Percentiles rank a stretch among this genome's conserved stretches.
Evolutionary conservation across 2,329 filamentous ascomycete genomes (phyloP).

Genomic region (Parascedosporium putredinis): DNA sequence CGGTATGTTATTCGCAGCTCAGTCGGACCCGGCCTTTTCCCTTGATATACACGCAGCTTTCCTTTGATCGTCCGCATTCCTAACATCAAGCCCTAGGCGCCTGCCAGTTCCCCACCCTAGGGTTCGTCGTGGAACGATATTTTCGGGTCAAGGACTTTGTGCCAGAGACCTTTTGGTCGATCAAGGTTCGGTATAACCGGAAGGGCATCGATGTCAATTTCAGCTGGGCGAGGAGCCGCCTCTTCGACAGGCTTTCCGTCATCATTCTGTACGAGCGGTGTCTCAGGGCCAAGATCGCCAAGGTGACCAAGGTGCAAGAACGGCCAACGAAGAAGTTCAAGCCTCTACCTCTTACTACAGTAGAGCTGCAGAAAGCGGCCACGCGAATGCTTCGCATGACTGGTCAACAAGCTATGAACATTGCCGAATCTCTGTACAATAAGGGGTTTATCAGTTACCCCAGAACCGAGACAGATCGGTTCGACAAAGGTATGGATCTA

Average conservation of each 20-base stretch:
- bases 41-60: slow-evolving; percentile 11
- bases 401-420: slow-evolving; percentile 79
- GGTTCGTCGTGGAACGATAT: slow-evolving; percentile 94
- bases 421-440: slow-evolving; percentile 81
- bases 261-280: slow-evolving; percentile 80
- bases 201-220: slow-evolving; percentile 75
- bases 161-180: slow-evolving; percentile 84
- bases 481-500: slow-evolving; percentile 82
- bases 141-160: slow-evolving; percentile 90
- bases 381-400: slow-evolving; percentile 83
- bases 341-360: slow-evolving; percentile 84
- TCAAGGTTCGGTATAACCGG: slow-evolving; percentile 71
- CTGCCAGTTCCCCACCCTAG: slow-evolving; percentile 92
- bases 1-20: slow-evolving; percentile 36
- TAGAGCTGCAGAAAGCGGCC: slow-evolving; percentile 93
- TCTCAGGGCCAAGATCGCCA: slow-evolving; percentile 62
- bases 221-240: slow-evolving; percentile 66
- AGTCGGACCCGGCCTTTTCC: no score
- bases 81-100: slow-evolving; percentile 43
- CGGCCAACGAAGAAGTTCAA: slow-evolving; percentile 93
- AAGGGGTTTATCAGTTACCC: slow-evolving; percentile 97
- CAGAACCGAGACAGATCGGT: slow-evolving; percentile 92
- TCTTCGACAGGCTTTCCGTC: slow-evolving; percentile 80
- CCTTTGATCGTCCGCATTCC: not conserved
- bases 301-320: slow-evolving; percentile 74